phyloP scores from a whole-genome alignment of 192 early-diverging fungal genomes.

The Gigaspora rosea region DNA sequence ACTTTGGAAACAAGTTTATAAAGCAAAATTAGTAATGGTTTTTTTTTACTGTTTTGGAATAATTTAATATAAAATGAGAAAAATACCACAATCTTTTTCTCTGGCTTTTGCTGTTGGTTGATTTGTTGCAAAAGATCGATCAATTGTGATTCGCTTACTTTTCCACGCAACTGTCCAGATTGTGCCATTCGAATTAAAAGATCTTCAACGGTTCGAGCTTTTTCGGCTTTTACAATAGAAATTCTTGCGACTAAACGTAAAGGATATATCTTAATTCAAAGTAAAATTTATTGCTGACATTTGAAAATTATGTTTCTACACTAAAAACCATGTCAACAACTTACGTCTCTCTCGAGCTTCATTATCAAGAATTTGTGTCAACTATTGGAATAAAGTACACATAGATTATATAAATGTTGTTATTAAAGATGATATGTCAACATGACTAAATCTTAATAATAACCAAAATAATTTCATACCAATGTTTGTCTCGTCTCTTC shows the following conservation, averaged over 20 bases:
- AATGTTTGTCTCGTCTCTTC: slow-evolving; percentile 84
- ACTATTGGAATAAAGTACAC: slow-evolving; percentile 40
- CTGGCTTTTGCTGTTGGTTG: slow-evolving; percentile 65
- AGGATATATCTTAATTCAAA: not conserved
- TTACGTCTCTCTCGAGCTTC: slow-evolving; percentile 81
- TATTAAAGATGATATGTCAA: not conserved
- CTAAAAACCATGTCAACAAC: slow-evolving; percentile 23
- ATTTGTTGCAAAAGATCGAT: slow-evolving; percentile 85
- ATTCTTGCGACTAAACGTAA: slow-evolving; percentile 75
- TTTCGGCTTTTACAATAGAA: slow-evolving; percentile 86
- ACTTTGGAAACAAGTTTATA: slow-evolving; percentile 36
- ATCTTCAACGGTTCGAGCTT: slow-evolving; percentile 87
- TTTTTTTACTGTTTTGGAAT: not conserved
- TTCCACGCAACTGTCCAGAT: slow-evolving; percentile 76
- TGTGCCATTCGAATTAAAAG: slow-evolving; percentile 90
- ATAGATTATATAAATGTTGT: not conserved
- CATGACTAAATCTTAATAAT: not conserved
- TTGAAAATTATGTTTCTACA: not conserved
- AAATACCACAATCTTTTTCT: slow-evolving; percentile 79
- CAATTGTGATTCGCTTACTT: slow-evolving; percentile 82
- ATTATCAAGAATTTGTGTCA: slow-evolving; percentile 80
- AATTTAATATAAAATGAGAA: not conserved
- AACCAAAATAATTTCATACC: slow-evolving; percentile 41
- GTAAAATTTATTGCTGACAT: slow-evolving; percentile 7
- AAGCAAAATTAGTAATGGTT: not conserved